A percentile compares a stretch with the other conserved stretches of the same genome.
Evolutionary conservation across 129 eudicot species (phyloP).

Genomic region (Sambucus nigra): DNA sequence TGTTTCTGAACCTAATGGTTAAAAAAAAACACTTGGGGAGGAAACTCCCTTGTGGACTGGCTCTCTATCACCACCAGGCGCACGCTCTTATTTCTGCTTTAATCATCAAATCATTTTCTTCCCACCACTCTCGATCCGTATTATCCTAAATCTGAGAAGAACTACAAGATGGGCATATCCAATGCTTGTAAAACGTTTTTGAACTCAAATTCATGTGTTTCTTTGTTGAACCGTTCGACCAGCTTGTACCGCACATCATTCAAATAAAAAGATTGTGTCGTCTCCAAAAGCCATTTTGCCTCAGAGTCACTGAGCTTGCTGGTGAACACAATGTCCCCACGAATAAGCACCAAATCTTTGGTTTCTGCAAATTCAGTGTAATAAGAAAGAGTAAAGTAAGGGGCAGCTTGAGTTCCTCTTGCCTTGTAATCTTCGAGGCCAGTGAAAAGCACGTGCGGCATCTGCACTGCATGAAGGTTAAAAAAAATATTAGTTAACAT

Average conservation of each 20-base stretch:
- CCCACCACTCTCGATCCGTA: slow-evolving; percentile 5
- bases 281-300: slow-evolving; percentile 79
- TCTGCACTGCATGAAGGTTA: slow-evolving; percentile 47
- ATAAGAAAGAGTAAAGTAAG: slow-evolving; percentile 67
- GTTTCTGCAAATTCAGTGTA: slow-evolving; percentile 86
- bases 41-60: too few relatives aligned
- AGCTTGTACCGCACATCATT: slow-evolving; percentile 75
- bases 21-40: too few relatives aligned
- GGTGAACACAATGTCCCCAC: slow-evolving; percentile 79
- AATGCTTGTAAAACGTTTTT: slow-evolving; percentile 69
- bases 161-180: slow-evolving; percentile 67
- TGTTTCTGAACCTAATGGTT: too few relatives aligned
- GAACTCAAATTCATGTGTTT: slow-evolving; percentile 77
- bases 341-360: slow-evolving; percentile 74
- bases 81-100: too few relatives aligned
- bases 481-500: neutral
- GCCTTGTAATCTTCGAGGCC: slow-evolving; percentile 98
- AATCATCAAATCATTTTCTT: slow-evolving; percentile 7
- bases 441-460: slow-evolving; percentile 79
- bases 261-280: slow-evolving; percentile 76
- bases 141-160: neutral
- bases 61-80: too few relatives aligned
- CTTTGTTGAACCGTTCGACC: slow-evolving; percentile 77
- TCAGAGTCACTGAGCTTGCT: slow-evolving; percentile 73
- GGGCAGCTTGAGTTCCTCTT: slow-evolving; percentile 94